These are phyloP conservation scores for Gentiana straminea DNA, from an alignment of 257 asterid genomes.

Conservation along the genomic window DNA sequence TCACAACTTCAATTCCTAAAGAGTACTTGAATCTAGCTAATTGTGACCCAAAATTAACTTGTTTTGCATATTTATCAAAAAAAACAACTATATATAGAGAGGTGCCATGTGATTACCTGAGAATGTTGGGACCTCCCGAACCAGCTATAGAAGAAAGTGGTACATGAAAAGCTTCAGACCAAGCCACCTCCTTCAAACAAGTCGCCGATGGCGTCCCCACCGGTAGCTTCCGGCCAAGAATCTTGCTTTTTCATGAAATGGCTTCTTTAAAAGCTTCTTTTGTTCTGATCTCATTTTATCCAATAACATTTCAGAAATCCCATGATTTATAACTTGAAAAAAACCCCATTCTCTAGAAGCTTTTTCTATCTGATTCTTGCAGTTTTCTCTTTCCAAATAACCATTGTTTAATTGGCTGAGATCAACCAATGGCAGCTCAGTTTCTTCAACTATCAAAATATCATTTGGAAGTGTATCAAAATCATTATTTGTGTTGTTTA, in stretches of 20 bases:
- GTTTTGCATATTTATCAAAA: too few relatives aligned
- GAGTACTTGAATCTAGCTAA: too few relatives aligned
- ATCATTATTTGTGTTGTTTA: background rate
- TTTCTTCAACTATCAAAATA: slow-evolving; percentile 28
- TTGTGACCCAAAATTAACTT: too few relatives aligned
- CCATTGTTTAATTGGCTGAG: slow-evolving; percentile 34
- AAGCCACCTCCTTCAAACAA: slow-evolving; percentile 43
- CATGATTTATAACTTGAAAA: slow-evolving; percentile 75
- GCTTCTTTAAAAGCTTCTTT: slow-evolving; percentile 43
- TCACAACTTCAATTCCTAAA: too few relatives aligned
- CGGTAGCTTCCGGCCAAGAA: slow-evolving; percentile 61
- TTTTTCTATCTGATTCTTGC: slow-evolving; percentile 41
- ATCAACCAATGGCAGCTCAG: slow-evolving; percentile 62
- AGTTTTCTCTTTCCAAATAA: slow-evolving; percentile 29
- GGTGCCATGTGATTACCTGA: slow-evolving; percentile 37
- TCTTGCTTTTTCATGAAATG: slow-evolving; percentile 40
- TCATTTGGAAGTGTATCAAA: slow-evolving; percentile 7
- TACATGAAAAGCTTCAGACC: slow-evolving; percentile 92
- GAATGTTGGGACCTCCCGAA: slow-evolving; percentile 24
- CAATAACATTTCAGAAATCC: slow-evolving; percentile 37
- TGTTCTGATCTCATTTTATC: slow-evolving; percentile 57
- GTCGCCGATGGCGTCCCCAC: slow-evolving; percentile 78
- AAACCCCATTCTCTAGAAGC: slow-evolving; percentile 91
- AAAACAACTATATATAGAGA: too few relatives aligned
- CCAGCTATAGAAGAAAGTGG: slow-evolving; percentile 36